Conservation (phyloP, 2,329 filamentous ascomycete genomes). For the Iodosphaeria phyllophila region DNA sequence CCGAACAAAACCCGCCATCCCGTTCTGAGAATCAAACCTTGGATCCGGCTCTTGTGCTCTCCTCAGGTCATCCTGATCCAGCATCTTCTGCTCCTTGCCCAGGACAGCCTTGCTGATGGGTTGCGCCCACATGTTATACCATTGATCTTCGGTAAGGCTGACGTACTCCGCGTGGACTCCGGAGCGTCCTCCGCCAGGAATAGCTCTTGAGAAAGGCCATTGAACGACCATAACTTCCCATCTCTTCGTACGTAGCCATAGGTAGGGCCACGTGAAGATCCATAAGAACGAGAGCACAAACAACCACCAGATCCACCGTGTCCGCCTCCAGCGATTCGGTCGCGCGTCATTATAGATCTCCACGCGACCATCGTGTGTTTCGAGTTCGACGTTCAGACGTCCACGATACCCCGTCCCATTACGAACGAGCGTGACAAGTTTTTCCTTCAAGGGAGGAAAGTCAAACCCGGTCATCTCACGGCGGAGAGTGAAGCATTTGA, state of each 20-base stretch:
- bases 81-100: slow-evolving; percentile 31
- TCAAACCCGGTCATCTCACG: slow-evolving; percentile 42
- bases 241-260: slow-evolving; percentile 47
- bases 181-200: no score
- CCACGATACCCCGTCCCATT: slow-evolving; percentile 54
- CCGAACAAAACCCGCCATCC: slow-evolving; percentile 21
- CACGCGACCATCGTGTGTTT: slow-evolving; percentile 32
- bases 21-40: slow-evolving; percentile 18
- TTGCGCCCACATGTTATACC: slow-evolving; percentile 43
- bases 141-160: slow-evolving; percentile 35
- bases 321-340: slow-evolving; percentile 47
- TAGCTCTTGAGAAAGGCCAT: slow-evolving; percentile 34
- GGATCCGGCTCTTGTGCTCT: slow-evolving; percentile 20
- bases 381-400: slow-evolving; percentile 37
- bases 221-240: slow-evolving; percentile 44
- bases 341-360: slow-evolving; percentile 45
- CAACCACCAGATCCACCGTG: slow-evolving; percentile 41
- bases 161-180: slow-evolving; percentile 31
- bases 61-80: slow-evolving; percentile 37
- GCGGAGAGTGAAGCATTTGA: slow-evolving; percentile 36
- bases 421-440: slow-evolving; percentile 37
- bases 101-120: slow-evolving; percentile 41
- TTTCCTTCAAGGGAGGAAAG: slow-evolving; percentile 26
- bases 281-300: slow-evolving; percentile 51
- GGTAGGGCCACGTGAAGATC: slow-evolving; percentile 51